Conservation (phyloP, 1,284 basidiomycete genomes). For the Tilletia indica region DNA sequence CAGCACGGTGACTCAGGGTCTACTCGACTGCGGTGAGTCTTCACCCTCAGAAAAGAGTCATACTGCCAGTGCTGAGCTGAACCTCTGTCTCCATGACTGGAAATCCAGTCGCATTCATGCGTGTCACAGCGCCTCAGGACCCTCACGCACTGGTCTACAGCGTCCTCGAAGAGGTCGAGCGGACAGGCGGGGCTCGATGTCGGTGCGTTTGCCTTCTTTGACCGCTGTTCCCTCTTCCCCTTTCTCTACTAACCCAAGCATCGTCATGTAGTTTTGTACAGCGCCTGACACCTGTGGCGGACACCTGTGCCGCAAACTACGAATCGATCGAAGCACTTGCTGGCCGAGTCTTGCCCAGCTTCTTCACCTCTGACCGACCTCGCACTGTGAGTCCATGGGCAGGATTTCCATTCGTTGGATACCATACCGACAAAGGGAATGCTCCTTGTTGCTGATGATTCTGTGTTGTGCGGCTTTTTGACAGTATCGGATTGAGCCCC, state of each 20-base stretch:
- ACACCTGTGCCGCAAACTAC: conserved; percentile 30
- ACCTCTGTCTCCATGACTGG: neutral
- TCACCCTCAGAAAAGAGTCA: neutral
- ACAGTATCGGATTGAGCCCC: conserved; percentile 39
- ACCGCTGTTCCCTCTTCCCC: neutral
- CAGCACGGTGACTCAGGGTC: neutral
- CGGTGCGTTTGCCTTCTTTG: conserved; percentile 24
- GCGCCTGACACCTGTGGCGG: conserved; percentile 32
- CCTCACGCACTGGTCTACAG: conserved; percentile 16
- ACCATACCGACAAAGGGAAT: no score
- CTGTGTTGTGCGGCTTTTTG: neutral
- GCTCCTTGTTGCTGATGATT: conserved; percentile 24
- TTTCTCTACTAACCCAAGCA: no score
- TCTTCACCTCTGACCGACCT: conserved; percentile 22
- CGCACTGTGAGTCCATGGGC: conserved; percentile 16
- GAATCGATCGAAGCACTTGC: conserved; percentile 27
- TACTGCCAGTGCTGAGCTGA: neutral
- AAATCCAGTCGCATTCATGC: conserved; percentile 24
- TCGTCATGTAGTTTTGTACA: conserved; percentile 27
- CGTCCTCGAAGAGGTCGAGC: conserved; percentile 35
- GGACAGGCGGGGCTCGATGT: conserved; percentile 36
- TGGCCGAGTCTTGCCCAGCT: conserved; percentile 25
- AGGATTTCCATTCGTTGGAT: neutral
- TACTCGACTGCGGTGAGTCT: conserved; percentile 14
- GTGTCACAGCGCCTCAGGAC: conserved; percentile 26